Evolutionary conservation across 2,329 filamentous ascomycete species (phyloP).

Genomic region (Colletotrichum sp.): DNA sequence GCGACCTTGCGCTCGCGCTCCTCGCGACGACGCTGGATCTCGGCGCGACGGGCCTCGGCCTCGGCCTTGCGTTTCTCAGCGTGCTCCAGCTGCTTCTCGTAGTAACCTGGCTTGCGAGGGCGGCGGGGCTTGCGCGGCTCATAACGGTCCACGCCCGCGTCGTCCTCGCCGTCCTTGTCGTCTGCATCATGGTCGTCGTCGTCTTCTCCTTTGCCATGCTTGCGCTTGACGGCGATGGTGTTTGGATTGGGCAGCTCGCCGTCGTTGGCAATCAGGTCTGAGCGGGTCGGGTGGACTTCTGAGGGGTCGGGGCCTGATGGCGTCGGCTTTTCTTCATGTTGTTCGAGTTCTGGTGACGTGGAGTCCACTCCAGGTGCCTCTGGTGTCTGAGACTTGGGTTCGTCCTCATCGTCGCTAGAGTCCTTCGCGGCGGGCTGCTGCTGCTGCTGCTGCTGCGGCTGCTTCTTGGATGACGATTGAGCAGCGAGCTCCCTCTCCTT

Average conservation of each 20-base stretch:
- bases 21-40: slow-evolving; percentile 55
- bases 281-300: slow-evolving; percentile 45
- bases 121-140: slow-evolving; percentile 21
- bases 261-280: slow-evolving; percentile 41
- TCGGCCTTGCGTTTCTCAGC: slow-evolving; percentile 50
- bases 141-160: slow-evolving; percentile 17
- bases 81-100: slow-evolving; percentile 65
- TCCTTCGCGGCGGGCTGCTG: slow-evolving; percentile 16
- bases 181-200: not conserved
- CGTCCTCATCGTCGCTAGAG: slow-evolving; percentile 24
- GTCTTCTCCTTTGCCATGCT: not conserved
- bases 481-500: slow-evolving; percentile 62
- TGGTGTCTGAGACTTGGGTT: slow-evolving; percentile 22
- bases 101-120: slow-evolving; percentile 57
- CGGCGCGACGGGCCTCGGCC: slow-evolving; percentile 46
- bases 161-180: not conserved
- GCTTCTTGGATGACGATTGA: slow-evolving; percentile 17
- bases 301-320: slow-evolving; percentile 5
- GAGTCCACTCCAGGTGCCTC: slow-evolving; percentile 24
- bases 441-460: not conserved
- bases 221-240: slow-evolving; percentile 20
- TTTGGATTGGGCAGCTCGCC: slow-evolving; percentile 23
- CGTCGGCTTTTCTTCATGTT: not conserved
- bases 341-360: not conserved
- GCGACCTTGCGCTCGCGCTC: slow-evolving; percentile 71